Evolutionary conservation across 108 stramenopile species (phyloP).

Genomic region (Mayamaea pseudoterrestris): DNA sequence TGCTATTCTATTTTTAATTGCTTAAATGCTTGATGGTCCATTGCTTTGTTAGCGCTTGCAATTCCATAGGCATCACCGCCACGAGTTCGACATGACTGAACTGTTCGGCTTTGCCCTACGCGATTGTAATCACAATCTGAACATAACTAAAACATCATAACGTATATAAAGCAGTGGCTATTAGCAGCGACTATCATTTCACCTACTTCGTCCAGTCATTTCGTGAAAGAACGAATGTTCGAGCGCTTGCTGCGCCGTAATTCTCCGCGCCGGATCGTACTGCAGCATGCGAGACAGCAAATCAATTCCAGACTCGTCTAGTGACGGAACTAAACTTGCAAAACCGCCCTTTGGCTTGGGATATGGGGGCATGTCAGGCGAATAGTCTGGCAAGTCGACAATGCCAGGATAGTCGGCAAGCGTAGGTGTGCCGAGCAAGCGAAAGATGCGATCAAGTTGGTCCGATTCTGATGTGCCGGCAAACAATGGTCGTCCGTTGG

Average conservation of each 20-base stretch:
- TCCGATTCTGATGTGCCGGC: conserved; percentile 85
- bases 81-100: too few relatives aligned
- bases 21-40: too few relatives aligned
- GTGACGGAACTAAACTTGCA: conserved; percentile 72
- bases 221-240: conserved; percentile 92
- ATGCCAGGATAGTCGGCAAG: conserved; percentile 78
- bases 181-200: too few relatives aligned
- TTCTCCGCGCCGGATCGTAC: conserved; percentile 84
- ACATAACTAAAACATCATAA: too few relatives aligned
- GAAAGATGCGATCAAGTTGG: conserved; percentile 90
- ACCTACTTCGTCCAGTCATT: conserved; percentile 35
- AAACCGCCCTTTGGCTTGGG: conserved; percentile 71
- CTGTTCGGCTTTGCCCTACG: too few relatives aligned
- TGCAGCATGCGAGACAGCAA: conserved; percentile 80
- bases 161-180: too few relatives aligned
- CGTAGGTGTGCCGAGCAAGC: conserved; percentile 76
- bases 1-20: too few relatives aligned
- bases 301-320: conserved; percentile 73
- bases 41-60: too few relatives aligned
- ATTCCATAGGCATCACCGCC: too few relatives aligned
- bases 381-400: conserved; percentile 85
- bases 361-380: conserved; percentile 68
- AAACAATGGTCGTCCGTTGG: conserved; percentile 79
- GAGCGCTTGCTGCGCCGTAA: conserved; percentile 87
- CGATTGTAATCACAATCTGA: too few relatives aligned